Evolutionary conservation across 768 basidiomycete species (phyloP), one percentile per base, ranked within the genome.

Genomic region (Lactifluus echinatus): DNA sequence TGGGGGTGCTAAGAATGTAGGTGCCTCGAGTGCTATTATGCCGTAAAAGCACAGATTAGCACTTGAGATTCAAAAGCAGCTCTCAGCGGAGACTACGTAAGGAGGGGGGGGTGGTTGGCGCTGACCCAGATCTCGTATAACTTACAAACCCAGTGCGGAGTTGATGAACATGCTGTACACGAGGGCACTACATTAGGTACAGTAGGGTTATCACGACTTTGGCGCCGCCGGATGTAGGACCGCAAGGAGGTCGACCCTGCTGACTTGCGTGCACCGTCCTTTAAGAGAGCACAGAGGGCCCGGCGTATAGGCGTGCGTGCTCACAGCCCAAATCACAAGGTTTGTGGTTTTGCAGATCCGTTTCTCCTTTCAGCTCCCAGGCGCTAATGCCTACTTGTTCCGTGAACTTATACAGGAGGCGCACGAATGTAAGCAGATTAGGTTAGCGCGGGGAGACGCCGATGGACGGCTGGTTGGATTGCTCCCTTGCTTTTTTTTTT

Each of bases 21-120:
- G 50, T 57, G 12, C 56, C 50, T 57, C 29, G 21, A 46, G 23
- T 21, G 46, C 29, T 42, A 42, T 40, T 53, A 42, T 47, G 50
- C 44, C 50, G 56, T 47, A 47, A 57, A 33, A 45, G 23, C 15
- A 19, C n/a, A 52, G 56, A 52, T 57, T 40, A 21, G 29, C 23
- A 57, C 44, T 14, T 4, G 56, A 57, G 56, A 52, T 51, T 51
- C 29, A 21, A 24, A 42, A 26, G 11, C 24, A 28, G 40, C 15
- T 24, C 19, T 15, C 31, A 12, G 34, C 8, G 40, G 33, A 34
- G 31, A 31, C 31, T 24, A 28, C n/a, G 23, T 39, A 28, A 23
- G 21, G 21, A 21, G 23, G 23, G 19, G 23, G 12, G 5, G 50
- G 44, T 39, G 50, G 31, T n/a, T n/a, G 39, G 39, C 56, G 56